Evolutionary conservation across 2,329 filamentous ascomycete genomes (phyloP), one percentile per base, ranked within the genome.

Genomic region (Fusarium cyanostomum): DNA sequence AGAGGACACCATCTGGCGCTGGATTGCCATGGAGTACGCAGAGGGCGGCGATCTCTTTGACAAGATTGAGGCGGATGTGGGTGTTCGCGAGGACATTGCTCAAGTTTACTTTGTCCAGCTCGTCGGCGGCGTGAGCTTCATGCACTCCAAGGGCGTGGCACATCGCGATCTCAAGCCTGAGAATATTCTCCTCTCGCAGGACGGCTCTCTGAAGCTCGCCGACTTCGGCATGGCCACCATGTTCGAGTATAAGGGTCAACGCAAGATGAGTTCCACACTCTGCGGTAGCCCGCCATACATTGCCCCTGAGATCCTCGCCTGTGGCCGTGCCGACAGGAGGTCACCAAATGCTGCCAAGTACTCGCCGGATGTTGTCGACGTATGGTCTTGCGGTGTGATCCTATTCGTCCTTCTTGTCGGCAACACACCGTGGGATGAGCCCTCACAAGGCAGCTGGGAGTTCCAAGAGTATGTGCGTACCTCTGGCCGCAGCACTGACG

Each of bases 321-420:
- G 81, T 69, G 78, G 81, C 26, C 74, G 79, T 58, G 67, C 71
- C 38, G 79, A 82, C 58, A 83, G 81, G 72, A 79, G 74, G 43
- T 74, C 82, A 35, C 69, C 82, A 33, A 78, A 84, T 48, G 80
- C 83, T 24, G 71, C 74, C 43, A 87, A 90, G 52, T 94, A 94
- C 72, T 83, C 85, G 27, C 89, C 94, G 8, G 92, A 97, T 61
- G 78, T 92, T 37, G 92, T 92, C 33, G 95, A 99, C 73, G 89
- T 99, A 54, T 99, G 96, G 96, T 97, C 94, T 13, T 97, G 94
- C 70, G 95, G 95, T 30, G 93, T 99, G 50, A 96, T 99, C n/a
- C 82, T 99, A 5, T 99, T 99, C 72, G 95, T 98, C 31, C 81
- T 99, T 5, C 81, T 99, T 4, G 93, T 96, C 1, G 95, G 95